Conservation (phyloP, 2,329 filamentous ascomycete genomes). For the Sclerotinia minor region DNA sequence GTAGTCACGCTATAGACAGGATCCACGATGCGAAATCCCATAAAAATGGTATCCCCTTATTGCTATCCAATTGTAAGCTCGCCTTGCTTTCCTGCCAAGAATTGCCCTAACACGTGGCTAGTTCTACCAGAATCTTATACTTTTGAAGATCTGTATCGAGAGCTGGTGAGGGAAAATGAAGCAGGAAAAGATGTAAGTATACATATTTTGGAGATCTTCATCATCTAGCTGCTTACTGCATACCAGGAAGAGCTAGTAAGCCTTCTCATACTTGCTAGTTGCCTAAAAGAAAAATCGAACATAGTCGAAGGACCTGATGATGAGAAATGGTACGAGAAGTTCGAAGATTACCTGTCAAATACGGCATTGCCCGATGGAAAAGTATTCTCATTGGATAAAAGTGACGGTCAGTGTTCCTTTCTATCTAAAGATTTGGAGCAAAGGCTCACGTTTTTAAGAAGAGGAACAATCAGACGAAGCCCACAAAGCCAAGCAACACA, state of each 20-base stretch:
- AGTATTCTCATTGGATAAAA: conserved; percentile 33
- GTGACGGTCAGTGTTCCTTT: conserved; percentile 29
- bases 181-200: conserved; percentile 22
- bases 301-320: conserved; percentile 23
- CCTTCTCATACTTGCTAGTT: conserved; percentile 34
- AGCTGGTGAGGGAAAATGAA: conserved; percentile 20
- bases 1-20: neutral
- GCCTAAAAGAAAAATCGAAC: conserved; percentile 28
- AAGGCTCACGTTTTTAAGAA: neutral
- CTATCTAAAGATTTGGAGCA: neutral
- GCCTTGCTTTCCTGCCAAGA: neutral
- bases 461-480: neutral
- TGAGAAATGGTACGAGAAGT: conserved; percentile 27
- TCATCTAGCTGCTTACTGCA: neutral
- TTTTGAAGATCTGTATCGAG: conserved; percentile 24
- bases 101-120: conserved; percentile 17
- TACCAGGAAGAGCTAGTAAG: conserved; percentile 33
- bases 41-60: neutral
- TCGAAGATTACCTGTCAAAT: conserved; percentile 35
- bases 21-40: neutral
- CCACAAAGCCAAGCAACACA: conserved; percentile 23
- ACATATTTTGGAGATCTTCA: neutral
- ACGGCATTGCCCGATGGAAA: conserved; percentile 33
- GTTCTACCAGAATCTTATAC: conserved; percentile 2
- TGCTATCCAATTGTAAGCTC: conserved; percentile 17